These are phyloP conservation scores for Crithidia expoeki DNA, from an alignment of 208 protist genomes.

Conservation along the genomic window DNA sequence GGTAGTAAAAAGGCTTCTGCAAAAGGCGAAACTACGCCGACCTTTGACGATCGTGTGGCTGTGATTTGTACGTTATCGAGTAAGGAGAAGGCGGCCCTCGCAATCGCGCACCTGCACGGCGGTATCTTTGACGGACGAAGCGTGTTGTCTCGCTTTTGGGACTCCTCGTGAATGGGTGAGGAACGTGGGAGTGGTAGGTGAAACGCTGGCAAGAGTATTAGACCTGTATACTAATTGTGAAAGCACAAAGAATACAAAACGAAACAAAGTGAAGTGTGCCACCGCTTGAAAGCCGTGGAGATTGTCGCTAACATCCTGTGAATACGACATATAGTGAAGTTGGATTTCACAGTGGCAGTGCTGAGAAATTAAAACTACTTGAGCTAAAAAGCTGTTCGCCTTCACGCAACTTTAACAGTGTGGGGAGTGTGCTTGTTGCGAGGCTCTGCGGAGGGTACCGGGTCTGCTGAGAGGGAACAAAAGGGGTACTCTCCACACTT, in stretches of 20 bases:
- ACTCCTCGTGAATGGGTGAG: neutral
- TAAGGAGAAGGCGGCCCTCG: constrained; percentile 51
- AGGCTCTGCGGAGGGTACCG: no score
- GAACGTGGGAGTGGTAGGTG: neutral
- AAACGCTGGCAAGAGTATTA: neutral
- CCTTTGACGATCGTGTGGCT: constrained; percentile 70
- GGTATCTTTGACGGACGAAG: constrained; percentile 58
- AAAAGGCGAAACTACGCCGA: neutral
- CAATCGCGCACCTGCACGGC: constrained; percentile 67
- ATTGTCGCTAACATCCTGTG: no score
- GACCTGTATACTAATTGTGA: neutral
- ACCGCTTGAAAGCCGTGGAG: no score
- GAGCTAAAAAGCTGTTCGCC: no score
- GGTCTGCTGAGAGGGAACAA: no score
- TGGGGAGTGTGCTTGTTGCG: no score
- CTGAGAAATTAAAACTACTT: no score
- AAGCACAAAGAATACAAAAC: neutral
- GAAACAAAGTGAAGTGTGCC: neutral
- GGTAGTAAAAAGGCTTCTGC: no score
- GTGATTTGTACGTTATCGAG: constrained; percentile 57
- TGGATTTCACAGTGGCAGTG: no score
- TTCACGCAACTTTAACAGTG: no score
- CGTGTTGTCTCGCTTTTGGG: constrained; percentile 69
- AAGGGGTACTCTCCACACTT: no score
- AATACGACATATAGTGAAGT: no score